Evolutionary conservation across 805 yeast species (phyloP), one percentile per base, ranked within the genome.

Genomic region (Wickerhamomyces bovis): DNA sequence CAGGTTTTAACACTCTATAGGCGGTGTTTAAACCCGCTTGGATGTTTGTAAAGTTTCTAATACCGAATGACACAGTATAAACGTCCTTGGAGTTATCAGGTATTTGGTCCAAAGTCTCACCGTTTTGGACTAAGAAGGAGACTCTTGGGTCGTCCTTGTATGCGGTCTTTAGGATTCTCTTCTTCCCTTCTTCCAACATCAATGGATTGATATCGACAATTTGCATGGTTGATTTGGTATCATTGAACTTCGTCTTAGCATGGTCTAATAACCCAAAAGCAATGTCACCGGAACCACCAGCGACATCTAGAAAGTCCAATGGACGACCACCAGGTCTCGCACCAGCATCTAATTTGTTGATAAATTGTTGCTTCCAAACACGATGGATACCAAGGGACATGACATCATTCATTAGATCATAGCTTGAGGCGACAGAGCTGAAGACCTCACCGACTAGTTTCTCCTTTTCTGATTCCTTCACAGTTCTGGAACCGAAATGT

Each of bases 201-300:
- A 94, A 97, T 4, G 96, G 81, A 64, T 94, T 94, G 68, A 94
- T 94, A 67, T 94, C 99, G 5, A 89, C 95, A 42, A 94, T 80
- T 9, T 90, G 88, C 94, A 94, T 94, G 22, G 82, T 80, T 30
- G 89, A 80, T 51, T 73, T 71, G 35, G 67, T 74, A 68, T 94
- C 99, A 47, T 85, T 83, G 62, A 81, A 88, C 52, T 81, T 78
- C 36, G 72, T 67, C 53, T 83, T 81, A 10, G 98, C 98, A 67
- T 94, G 96, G 59, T 89, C 96, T 51, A 94, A 72, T 52, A 94
- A 75, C 3, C 99, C 95, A 68, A 89, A 89, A 1, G 99, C 99
- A 67, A 94, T 92, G 62, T 94, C 99, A 41, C 99, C 99, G 11
- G 98, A 89, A 21, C 99, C 99, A 49, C 99, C 99, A 23, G 99